Conservation (phyloP, 1,284 basidiomycete genomes). For the Trametes sp. region DNA sequence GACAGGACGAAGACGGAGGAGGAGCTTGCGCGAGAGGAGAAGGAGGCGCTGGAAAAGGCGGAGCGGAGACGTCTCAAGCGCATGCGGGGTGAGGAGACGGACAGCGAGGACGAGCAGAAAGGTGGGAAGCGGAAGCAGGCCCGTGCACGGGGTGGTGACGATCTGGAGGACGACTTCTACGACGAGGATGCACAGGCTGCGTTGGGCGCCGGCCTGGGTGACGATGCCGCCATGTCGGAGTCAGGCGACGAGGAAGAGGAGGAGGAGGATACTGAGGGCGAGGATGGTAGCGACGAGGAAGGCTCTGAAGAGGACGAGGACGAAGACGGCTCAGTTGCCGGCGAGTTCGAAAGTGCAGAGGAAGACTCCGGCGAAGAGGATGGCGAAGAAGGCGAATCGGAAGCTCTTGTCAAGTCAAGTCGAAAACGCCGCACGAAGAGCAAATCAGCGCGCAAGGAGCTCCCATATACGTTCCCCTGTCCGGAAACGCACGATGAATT, state of each 20-base stretch:
- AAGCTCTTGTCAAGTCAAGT: slow-evolving; percentile 39
- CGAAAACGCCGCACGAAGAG: slow-evolving; percentile 31
- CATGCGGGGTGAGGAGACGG: slow-evolving; percentile 86
- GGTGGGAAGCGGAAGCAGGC: slow-evolving; percentile 47
- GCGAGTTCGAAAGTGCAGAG: slow-evolving; percentile 37
- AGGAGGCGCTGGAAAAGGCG: slow-evolving; percentile 85
- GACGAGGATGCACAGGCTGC: slow-evolving; percentile 57
- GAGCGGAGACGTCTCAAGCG: slow-evolving; percentile 83
- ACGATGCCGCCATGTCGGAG: slow-evolving; percentile 42
- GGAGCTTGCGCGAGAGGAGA: slow-evolving; percentile 90
- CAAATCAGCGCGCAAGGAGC: slow-evolving; percentile 53
- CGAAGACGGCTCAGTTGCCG: slow-evolving; percentile 42
- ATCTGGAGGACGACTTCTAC: slow-evolving; percentile 91
- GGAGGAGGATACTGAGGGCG: slow-evolving; percentile 58
- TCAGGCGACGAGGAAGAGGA: slow-evolving; percentile 56
- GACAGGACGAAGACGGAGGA: slow-evolving; percentile 97
- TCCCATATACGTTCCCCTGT: slow-evolving; percentile 94
- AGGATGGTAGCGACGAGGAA: slow-evolving; percentile 44
- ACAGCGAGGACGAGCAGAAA: slow-evolving; percentile 66
- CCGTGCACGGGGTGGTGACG: slow-evolving; percentile 75
- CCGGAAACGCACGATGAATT: slow-evolving; percentile 90
- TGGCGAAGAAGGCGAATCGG: slow-evolving; percentile 52
- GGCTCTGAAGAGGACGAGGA: slow-evolving; percentile 46
- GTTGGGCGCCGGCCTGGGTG: slow-evolving; percentile 60
- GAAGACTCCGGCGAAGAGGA: slow-evolving; percentile 38